Evolutionary conservation across 257 asterid genomes (phyloP).

Genomic region (Jasminum sambac): DNA sequence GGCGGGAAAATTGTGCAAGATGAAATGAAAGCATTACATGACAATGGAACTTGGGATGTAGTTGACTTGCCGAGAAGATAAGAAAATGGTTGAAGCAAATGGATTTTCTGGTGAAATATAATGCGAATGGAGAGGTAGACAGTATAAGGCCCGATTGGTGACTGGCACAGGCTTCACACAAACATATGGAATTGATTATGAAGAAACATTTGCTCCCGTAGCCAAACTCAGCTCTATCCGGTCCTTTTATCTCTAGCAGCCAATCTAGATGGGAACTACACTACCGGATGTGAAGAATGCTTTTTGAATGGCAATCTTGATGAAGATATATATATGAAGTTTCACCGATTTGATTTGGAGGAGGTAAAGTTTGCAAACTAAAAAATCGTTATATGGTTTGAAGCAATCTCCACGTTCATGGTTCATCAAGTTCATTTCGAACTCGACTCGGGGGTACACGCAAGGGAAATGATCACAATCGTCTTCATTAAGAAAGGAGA

Average conservation of each 20-base stretch:
- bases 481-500: not conserved
- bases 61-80: not conserved
- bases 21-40: no score
- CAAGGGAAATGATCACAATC: not conserved
- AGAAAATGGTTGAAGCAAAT: not conserved
- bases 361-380: no score
- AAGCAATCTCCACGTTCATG: no score
- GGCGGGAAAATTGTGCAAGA: not conserved
- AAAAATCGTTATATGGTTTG: no score
- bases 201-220: not conserved
- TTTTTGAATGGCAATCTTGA: no score
- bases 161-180: not conserved
- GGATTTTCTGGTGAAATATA: not conserved
- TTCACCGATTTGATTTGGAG: no score
- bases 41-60: not conserved
- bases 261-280: no score
- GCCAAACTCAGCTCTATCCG: not conserved
- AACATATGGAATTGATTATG: not conserved
- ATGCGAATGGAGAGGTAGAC: conserved; percentile 7
- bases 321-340: no score
- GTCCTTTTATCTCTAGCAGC: no score
- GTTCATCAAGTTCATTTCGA: no score
- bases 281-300: no score
- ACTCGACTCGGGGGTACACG: not conserved
- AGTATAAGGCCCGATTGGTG: not conserved